A percentile compares a stretch with the other conserved stretches of the same genome.
phyloP scores from a whole-genome alignment of 2,329 filamentous ascomycete genomes.

The Hortaea sp. region DNA sequence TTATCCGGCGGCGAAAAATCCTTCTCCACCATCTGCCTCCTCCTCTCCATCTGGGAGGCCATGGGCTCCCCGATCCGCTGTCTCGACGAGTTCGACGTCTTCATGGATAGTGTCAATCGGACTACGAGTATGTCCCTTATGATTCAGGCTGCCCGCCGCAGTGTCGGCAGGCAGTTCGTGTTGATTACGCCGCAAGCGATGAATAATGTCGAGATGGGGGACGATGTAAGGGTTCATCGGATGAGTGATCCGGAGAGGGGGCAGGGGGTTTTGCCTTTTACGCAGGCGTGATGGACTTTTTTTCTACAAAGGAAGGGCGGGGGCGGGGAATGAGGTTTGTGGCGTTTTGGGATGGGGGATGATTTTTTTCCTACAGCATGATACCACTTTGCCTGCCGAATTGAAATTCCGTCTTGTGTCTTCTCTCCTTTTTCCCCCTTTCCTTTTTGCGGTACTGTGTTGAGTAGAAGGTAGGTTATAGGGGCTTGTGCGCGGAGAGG shows the following conservation, averaged over 20 bases:
- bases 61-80: constrained; percentile 95
- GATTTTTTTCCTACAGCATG: too few species aligned
- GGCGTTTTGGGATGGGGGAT: too few species aligned
- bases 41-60: constrained; percentile 91
- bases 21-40: constrained; percentile 89
- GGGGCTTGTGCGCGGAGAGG: too few species aligned
- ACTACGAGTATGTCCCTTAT: constrained; percentile 91
- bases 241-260: constrained; percentile 44
- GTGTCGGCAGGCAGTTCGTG: constrained; percentile 87
- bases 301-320: too few species aligned
- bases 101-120: constrained; percentile 97
- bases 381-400: too few species aligned
- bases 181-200: constrained; percentile 92
- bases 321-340: too few species aligned
- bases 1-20: constrained; percentile 95
- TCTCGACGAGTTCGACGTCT: constrained; percentile 96
- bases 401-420: too few species aligned
- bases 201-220: constrained; percentile 44
- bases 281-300: background rate
- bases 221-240: constrained; percentile 73
- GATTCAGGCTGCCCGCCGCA: constrained; percentile 72
- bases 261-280: constrained; percentile 34
- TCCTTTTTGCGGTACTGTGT: too few species aligned
- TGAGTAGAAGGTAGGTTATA: too few species aligned
- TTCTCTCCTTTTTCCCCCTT: too few species aligned